Evolutionary conservation across 2,329 filamentous ascomycete genomes (phyloP).

Genomic region (Alternaria gaisen): DNA sequence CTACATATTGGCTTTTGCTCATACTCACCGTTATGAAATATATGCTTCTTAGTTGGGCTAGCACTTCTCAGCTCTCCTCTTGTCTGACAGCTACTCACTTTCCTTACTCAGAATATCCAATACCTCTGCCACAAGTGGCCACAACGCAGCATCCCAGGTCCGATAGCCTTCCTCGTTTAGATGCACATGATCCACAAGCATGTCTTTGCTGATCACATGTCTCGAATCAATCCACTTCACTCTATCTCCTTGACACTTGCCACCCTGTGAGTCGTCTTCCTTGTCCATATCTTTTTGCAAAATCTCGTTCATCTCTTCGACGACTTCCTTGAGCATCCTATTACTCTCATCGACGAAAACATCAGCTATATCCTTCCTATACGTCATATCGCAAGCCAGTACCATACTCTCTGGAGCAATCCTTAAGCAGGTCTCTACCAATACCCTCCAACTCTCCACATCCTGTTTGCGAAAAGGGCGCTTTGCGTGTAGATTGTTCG

Average conservation of each 20-base stretch:
- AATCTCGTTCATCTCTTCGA: conserved; percentile 6
- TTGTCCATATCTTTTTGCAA: neutral
- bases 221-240: conserved; percentile 22
- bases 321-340: conserved; percentile 12
- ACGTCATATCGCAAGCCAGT: conserved; percentile 15
- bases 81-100: neutral
- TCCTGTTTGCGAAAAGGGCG: conserved; percentile 3
- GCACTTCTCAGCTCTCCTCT: neutral
- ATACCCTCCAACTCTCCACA: conserved; percentile 9
- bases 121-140: neutral
- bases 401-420: conserved; percentile 18
- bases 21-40: neutral
- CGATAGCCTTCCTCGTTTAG: conserved; percentile 23
- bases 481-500: conserved; percentile 16
- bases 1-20: neutral
- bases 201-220: conserved; percentile 9
- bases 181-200: conserved; percentile 28
- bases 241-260: neutral
- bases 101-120: neutral
- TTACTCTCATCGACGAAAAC: conserved; percentile 19
- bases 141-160: conserved; percentile 18
- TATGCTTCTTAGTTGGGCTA: neutral
- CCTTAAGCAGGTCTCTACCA: conserved; percentile 17
- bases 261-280: neutral
- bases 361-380: conserved; percentile 10